A percentile compares a stretch with the other conserved stretches of the same genome.
These are phyloP conservation scores for Mangifera indica DNA, from an alignment of 345 rosid genomes.

Conservation along the genomic window DNA sequence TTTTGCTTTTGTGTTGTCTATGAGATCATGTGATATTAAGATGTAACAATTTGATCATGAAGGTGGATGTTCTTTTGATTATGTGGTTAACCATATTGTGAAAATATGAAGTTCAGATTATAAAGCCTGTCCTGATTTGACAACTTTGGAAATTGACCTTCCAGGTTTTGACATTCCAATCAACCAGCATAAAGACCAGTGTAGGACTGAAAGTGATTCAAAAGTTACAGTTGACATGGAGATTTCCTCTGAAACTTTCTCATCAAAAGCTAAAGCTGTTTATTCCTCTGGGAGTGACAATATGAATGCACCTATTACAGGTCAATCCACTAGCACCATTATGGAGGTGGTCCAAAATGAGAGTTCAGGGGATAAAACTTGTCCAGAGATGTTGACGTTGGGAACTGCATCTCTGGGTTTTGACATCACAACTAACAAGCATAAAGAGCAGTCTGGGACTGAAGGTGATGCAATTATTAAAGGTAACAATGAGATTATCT, in stretches of 20 bases:
- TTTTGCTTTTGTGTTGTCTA: no score
- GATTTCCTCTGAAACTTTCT: slow-evolving; percentile 50
- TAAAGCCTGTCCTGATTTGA: slow-evolving; percentile 8
- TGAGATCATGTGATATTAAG: no score
- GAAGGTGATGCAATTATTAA: slow-evolving; percentile 14
- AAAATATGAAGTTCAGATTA: slow-evolving; percentile 15
- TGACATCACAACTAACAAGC: slow-evolving; percentile 19
- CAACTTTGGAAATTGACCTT: slow-evolving; percentile 25
- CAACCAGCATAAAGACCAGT: slow-evolving; percentile 19
- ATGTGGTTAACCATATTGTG: no score
- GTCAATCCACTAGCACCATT: slow-evolving; percentile 20
- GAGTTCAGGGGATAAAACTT: slow-evolving; percentile 19
- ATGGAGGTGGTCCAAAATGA: slow-evolving; percentile 29
- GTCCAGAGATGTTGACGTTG: slow-evolving; percentile 4
- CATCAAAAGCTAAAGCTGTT: slow-evolving; percentile 38
- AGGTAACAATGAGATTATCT: slow-evolving; percentile 45
- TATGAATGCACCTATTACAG: slow-evolving; percentile 26
- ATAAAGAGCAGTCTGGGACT: slow-evolving; percentile 18
- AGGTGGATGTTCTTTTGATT: no score
- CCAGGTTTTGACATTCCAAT: slow-evolving; percentile 18
- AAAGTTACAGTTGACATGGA: slow-evolving; percentile 59
- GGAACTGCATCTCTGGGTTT: slow-evolving; percentile 22
- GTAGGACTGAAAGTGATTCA: slow-evolving; percentile 30
- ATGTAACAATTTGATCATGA: no score
- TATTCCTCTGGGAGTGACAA: slow-evolving; percentile 33